Evolutionary conservation across 371 early-diverging fungal genomes (phyloP), one percentile per base, ranked within the genome.

Genomic region (Saksenaea vasiformis): DNA sequence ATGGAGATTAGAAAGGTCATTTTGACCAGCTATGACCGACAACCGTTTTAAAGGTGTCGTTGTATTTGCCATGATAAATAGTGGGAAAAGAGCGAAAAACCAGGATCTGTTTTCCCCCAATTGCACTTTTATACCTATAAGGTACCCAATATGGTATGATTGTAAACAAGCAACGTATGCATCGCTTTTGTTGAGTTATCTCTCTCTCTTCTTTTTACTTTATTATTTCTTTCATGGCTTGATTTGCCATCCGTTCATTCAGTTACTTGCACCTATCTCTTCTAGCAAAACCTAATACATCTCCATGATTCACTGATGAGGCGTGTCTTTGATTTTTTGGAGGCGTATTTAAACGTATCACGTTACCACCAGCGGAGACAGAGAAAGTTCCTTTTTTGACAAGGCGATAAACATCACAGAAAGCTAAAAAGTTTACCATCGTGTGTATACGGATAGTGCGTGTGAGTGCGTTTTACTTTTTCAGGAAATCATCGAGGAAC

Each of bases 41-140:
- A 84, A 43, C 41, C 76, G 66, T 56, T 74, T 82, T n/a, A 84
- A 57, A 19, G 79, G 79, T n/a, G 73, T 82, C 17, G 68, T 43
- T 34, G 68, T 59, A 19, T 58, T 61, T 47, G 77, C 53, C 74
- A 74, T 74, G 53, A 15, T n/a, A 27, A 56, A 60, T 34, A 43
- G 26, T 44, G 28, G 56, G 19, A 56, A 37, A 3, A 47, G 15
- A 19, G 26, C 7, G 22, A 19, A 47, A n/a, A 47, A 47, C 27
- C 5, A 47, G 7, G 51, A 47, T 47, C 22, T 22, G 51, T n/a
- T 47, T 22, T 10, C 24, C 7, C 5, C 51, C 10, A 8, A 22
- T 22, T 10, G 51, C 22, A 47, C n/a, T 47, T 47, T 47, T 47
- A 47, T 47, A 22, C 51, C 24, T 47, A n/a, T 9, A 7, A 4